Percentiles rank a stretch among this genome's conserved stretches.
These are phyloP conservation scores for Oryza punctata DNA, from an alignment of 176 grass and related monocot species.

Conservation along the genomic window DNA sequence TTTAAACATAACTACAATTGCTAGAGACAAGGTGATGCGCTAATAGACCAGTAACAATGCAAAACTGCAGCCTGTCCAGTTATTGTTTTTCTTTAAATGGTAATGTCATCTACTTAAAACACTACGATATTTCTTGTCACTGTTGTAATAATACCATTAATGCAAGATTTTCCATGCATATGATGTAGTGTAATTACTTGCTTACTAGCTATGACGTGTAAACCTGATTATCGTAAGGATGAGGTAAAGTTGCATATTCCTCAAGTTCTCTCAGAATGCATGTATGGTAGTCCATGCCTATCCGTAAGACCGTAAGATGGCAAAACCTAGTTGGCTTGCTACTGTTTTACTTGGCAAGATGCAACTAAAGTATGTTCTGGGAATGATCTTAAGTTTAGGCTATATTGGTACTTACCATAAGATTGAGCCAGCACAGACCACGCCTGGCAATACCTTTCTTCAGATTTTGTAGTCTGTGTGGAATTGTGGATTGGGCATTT, in stretches of 20 bases:
- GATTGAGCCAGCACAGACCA: slow-evolving; percentile 26
- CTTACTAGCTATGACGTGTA: neutral
- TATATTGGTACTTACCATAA: slow-evolving; percentile 10
- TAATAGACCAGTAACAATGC: neutral
- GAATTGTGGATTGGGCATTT: neutral
- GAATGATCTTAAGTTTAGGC: slow-evolving; percentile 23
- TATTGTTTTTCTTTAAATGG: neutral
- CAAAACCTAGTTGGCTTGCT: slow-evolving; percentile 11
- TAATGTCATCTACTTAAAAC: neutral
- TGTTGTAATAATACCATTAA: neutral
- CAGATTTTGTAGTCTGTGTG: neutral
- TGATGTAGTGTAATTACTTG: neutral
- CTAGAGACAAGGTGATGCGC: neutral
- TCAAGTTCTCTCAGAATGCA: neutral
- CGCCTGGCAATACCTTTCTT: neutral
- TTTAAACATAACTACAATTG: neutral
- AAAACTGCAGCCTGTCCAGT: neutral
- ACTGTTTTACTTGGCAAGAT: neutral
- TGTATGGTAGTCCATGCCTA: neutral
- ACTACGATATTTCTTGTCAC: neutral
- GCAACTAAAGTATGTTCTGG: neutral
- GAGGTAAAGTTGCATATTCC: neutral
- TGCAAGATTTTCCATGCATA: neutral
- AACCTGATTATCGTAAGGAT: neutral
- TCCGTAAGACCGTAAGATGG: slow-evolving; percentile 9